Percentiles rank a stretch among this genome's conserved stretches.
Conservation (phyloP, 2,329 filamentous ascomycete species). For the Didymosphaeria variabile region DNA sequence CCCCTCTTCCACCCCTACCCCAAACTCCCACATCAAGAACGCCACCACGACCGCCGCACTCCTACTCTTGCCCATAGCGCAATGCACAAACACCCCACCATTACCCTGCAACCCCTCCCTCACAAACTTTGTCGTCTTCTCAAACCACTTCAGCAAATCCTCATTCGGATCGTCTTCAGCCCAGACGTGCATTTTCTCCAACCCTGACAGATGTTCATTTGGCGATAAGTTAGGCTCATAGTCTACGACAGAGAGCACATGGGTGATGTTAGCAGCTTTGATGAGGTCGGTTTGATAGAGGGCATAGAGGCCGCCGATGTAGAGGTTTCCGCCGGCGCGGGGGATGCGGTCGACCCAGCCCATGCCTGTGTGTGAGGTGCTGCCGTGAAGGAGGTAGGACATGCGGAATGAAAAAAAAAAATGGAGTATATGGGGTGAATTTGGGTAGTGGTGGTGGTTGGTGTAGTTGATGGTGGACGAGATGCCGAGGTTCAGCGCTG, state of each 20-base stretch:
- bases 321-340: slow-evolving; percentile 42
- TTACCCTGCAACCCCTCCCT: slow-evolving; percentile 28
- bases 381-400: slow-evolving; percentile 45
- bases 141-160: slow-evolving; percentile 39
- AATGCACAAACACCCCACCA: slow-evolving; percentile 44
- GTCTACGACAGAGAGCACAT: slow-evolving; percentile 45
- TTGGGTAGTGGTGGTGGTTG: neutral
- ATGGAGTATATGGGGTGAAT: neutral
- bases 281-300: slow-evolving; percentile 52
- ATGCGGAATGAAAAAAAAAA: slow-evolving; percentile 20
- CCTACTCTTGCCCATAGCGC: slow-evolving; percentile 47
- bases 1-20: slow-evolving; percentile 25
- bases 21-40: slow-evolving; percentile 44
- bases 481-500: slow-evolving; percentile 7
- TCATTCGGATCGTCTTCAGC: slow-evolving; percentile 47
- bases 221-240: slow-evolving; percentile 36
- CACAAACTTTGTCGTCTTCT: slow-evolving; percentile 32
- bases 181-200: slow-evolving; percentile 42
- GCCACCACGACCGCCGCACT: slow-evolving; percentile 45
- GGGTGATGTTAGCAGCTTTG: slow-evolving; percentile 40
- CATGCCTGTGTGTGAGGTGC: slow-evolving; percentile 42
- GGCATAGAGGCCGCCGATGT: slow-evolving; percentile 55
- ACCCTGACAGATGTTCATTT: slow-evolving; percentile 35
- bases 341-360: slow-evolving; percentile 52
- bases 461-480: neutral